Evolutionary conservation across 108 stramenopile species (phyloP), one percentile per base, ranked within the genome.

Genomic region (Cafeteria roenbergensis): DNA sequence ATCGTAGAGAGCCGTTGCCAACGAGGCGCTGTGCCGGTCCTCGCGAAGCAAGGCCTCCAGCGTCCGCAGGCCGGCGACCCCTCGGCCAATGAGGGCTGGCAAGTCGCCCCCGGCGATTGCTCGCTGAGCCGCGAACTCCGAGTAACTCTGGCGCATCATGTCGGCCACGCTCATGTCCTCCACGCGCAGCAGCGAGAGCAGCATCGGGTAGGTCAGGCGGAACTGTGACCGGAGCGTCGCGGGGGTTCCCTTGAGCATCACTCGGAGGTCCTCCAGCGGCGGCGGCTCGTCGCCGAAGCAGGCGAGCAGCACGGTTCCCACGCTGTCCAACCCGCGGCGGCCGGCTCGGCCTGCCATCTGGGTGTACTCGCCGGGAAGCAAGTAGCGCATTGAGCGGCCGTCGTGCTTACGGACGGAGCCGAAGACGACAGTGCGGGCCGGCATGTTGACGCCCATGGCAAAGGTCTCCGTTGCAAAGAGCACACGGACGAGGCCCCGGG

Each of bases 371-470:
- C 85, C 81, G 33, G 70, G 66, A 1, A 25, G 31, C 3, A 92
- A 66, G 35, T 74, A 75, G 30, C 93, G 74, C 64, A 91, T 90
- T 62, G 86, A 83, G 31, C 69, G 76, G n/a, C 91, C 93, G 74
- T 95, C 93, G 71, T 92, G 91, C 73, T 99, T 99, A 9, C 92
- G 83, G 26, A 89, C 82, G 20, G 81, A 80, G 66, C 90, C 89
- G 84, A 95, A 98, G 0, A 95, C 89, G 0, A 98, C 97, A 3
- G 79, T 67, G 30, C 90, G 70, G 0, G 94, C 94, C n/a, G 97
- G 97, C 92, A 98, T 94, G 80, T 98, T 98, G 6, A 98, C 97
- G 57, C 95, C 95, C 88, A 93, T 95, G 2, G 97, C 97, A 70
- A 99, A 95, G 1, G 94, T 95, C 70, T 99, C 97, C 12, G 97